Conservation (phyloP, 2,329 filamentous ascomycete species). For the Lasiodiplodia hormozganensis region DNA sequence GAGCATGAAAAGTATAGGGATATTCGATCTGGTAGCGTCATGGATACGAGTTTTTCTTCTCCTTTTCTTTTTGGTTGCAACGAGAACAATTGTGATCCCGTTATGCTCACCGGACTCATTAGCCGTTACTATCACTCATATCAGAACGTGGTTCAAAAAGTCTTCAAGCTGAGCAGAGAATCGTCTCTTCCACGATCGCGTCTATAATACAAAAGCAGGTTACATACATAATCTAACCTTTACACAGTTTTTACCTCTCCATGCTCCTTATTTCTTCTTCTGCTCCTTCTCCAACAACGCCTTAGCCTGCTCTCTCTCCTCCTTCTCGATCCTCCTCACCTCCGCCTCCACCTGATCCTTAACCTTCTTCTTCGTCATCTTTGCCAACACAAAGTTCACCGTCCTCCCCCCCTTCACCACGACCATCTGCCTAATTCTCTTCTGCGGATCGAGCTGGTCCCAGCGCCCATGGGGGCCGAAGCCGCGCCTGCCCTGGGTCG, state of each 20-base stretch:
- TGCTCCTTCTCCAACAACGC: too few relatives aligned
- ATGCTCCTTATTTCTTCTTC: background rate
- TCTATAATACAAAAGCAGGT: background rate
- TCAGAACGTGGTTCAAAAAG: background rate
- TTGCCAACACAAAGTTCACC: constrained; percentile 73
- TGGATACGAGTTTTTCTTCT: too few relatives aligned
- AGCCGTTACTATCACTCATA: background rate
- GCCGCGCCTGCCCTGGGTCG: constrained; percentile 65
- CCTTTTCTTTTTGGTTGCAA: background rate
- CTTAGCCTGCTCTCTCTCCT: background rate
- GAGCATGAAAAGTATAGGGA: background rate
- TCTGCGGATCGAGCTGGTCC: background rate
- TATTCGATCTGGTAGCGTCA: background rate
- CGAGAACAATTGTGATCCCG: background rate
- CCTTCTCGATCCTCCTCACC: background rate
- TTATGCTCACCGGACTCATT: background rate
- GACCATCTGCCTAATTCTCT: constrained; percentile 66
- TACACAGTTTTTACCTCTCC: background rate
- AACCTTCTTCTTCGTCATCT: background rate
- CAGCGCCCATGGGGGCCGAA: constrained; percentile 52
- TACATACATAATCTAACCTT: background rate
- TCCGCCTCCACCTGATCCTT: background rate
- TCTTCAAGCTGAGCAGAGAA: background rate
- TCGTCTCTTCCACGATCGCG: background rate
- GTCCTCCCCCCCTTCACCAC: constrained; percentile 71